Evolutionary conservation across 2,329 filamentous ascomycete species (phyloP).

Genomic region (Xylariaceae sp.): DNA sequence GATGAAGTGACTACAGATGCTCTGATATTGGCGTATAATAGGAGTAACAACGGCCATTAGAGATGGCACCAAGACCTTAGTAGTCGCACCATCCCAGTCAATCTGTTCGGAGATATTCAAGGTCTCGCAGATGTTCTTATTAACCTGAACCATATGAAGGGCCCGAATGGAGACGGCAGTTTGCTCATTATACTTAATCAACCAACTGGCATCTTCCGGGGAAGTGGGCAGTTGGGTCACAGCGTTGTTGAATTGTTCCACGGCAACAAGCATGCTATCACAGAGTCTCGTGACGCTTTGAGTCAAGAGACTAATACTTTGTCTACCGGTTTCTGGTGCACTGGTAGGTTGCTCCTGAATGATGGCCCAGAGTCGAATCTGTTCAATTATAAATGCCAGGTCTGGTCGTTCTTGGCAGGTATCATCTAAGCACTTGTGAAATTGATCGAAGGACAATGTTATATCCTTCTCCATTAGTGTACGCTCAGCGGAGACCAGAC

Average conservation of each 20-base stretch:
- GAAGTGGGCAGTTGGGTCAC: constrained; percentile 61
- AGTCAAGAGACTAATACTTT: constrained; percentile 55
- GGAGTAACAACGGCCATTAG: constrained; percentile 69
- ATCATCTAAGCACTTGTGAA: constrained; percentile 50
- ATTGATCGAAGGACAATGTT: constrained; percentile 43
- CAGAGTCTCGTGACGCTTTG: constrained; percentile 66
- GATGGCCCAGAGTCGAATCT: constrained; percentile 70
- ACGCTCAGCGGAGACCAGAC: constrained; percentile 52
- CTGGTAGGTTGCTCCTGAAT: constrained; percentile 38
- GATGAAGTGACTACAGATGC: constrained; percentile 64
- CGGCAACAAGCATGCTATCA: constrained; percentile 77
- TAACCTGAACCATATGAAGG: constrained; percentile 64
- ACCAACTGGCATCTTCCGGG: constrained; percentile 67
- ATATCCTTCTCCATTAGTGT: constrained; percentile 44
- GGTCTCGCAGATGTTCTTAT: constrained; percentile 43
- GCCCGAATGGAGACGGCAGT: constrained; percentile 61
- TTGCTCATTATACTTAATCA: constrained; percentile 61
- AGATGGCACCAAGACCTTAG: constrained; percentile 56
- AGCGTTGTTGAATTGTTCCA: constrained; percentile 72
- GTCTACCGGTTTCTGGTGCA: constrained; percentile 7
- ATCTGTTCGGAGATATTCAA: constrained; percentile 40
- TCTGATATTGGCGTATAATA: constrained; percentile 75
- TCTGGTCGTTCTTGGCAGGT: constrained; percentile 58
- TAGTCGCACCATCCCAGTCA: constrained; percentile 47
- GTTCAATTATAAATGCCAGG: constrained; percentile 67